phyloP scores from a whole-genome alignment of 306 rosid species.

The Gillenia trifoliata region DNA sequence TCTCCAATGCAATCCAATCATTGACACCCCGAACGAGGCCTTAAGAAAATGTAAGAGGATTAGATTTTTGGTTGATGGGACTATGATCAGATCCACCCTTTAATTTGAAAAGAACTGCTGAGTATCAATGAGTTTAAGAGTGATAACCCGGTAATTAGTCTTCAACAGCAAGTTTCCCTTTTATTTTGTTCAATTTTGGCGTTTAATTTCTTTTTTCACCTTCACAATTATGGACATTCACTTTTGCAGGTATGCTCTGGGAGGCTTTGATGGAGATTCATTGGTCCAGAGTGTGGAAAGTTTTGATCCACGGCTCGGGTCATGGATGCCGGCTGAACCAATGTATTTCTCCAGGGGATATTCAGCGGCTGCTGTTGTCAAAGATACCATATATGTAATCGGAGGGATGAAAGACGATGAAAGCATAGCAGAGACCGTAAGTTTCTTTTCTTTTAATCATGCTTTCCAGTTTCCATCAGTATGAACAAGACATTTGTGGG shows the following conservation, averaged over 20 bases:
- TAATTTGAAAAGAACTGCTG: not conserved
- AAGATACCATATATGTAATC: slow-evolving; percentile 50
- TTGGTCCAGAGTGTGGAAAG: slow-evolving; percentile 48
- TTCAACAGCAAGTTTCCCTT: not conserved
- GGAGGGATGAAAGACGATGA: slow-evolving; percentile 52
- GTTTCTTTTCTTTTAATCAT: slow-evolving; percentile 12
- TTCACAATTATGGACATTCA: slow-evolving; percentile 3
- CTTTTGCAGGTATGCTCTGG: slow-evolving; percentile 48
- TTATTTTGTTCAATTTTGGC: not conserved
- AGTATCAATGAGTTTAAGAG: not conserved
- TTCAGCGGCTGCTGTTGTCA: slow-evolving; percentile 57
- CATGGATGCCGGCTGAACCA: slow-evolving; percentile 45
- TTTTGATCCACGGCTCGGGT: slow-evolving; percentile 47
- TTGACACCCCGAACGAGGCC: too few species aligned
- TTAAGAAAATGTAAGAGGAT: too few species aligned
- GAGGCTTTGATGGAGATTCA: slow-evolving; percentile 57
- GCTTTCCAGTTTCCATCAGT: not conserved
- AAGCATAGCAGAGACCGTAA: slow-evolving; percentile 40
- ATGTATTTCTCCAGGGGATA: slow-evolving; percentile 39
- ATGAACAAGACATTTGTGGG: not conserved
- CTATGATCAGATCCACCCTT: not conserved
- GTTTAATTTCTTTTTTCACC: not conserved
- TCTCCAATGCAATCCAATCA: too few species aligned
- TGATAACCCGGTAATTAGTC: not conserved
- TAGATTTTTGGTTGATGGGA: too few species aligned